A percentile compares a stretch with the other conserved stretches of the same genome.
Conservation (phyloP, 1,139 yeast species). For the Lipomyces yarrowii region DNA sequence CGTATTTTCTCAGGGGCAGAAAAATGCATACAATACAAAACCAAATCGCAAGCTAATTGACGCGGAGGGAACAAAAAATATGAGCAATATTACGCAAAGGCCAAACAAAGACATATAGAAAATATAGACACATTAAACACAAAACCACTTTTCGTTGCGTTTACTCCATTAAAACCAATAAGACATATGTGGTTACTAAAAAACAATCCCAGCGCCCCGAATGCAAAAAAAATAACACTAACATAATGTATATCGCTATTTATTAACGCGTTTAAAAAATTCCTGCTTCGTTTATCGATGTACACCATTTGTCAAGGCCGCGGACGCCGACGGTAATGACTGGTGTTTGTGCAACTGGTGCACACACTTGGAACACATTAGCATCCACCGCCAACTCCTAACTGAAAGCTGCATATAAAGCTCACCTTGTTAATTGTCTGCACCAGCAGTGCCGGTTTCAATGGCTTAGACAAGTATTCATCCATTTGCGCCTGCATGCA, state of each 20-base stretch:
- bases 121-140: neutral
- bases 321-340: slow-evolving; percentile 2
- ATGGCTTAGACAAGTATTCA: slow-evolving; percentile 82
- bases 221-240: neutral
- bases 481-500: slow-evolving; percentile 90
- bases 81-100: neutral
- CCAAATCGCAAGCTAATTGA: neutral
- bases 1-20: neutral
- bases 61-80: neutral
- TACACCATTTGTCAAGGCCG: neutral
- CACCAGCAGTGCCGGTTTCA: slow-evolving; percentile 77
- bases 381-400: neutral
- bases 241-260: neutral
- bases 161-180: neutral
- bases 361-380: slow-evolving; percentile 13
- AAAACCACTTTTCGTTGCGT: neutral
- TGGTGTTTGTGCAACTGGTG: slow-evolving; percentile 23
- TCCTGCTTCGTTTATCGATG: neutral
- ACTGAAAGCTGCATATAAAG: neutral
- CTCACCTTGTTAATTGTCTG: slow-evolving; percentile 70
- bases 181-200: neutral
- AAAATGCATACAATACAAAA: neutral
- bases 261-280: neutral
- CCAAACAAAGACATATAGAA: neutral
- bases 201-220: neutral